Evolutionary conservation across 495 filamentous ascomycete species (phyloP), one percentile per base, ranked within the genome.

Genomic region (Staphylotrichum tortipilum): DNA sequence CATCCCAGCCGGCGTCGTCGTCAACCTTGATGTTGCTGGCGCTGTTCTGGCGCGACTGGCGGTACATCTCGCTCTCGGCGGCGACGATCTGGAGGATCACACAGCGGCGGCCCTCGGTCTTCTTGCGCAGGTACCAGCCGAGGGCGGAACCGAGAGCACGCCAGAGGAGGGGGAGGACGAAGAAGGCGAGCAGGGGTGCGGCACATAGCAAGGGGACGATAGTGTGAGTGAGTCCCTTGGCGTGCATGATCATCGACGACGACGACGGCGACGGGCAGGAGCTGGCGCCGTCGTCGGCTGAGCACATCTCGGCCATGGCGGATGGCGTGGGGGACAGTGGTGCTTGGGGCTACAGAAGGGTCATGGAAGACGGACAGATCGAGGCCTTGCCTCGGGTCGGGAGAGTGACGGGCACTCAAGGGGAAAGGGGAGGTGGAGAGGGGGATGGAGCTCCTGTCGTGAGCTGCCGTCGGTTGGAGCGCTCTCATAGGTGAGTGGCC

Each of bases 1-100:
- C 83, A 65, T 91, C 82, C 86, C 84, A 90, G 19, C 81, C 82
- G 43, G 82, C 82, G 58, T 87, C 82, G 28, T 81, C 75, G 43
- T 81, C 81, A 58, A 84, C 81, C 24, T 80, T 73, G 23, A 55
- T 61, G 53, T 55, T 55, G 37, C 39, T 58, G 48, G 15, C 55
- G 38, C 55, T 51, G 53, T 40, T 66, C 71, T 19, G 66, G 56
- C 12, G 66, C 64, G 15, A 38, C 33, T 57, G 61, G 35, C 59
- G 64, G 31, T 71, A 72, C 33, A 71, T 75, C 44, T 79, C 70
- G 48, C 86, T 78, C 29, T 86, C 83, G 12, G 70, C 68, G 44
- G 78, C 70, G 43, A 78, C 76, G 41, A 76, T 72, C 42, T 82
- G 68, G 53, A 88, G 69, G 23, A 85, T 72, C 56, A 81, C 75